Evolutionary conservation across 257 asterid species (phyloP).

Genomic region (Lycium barbarum): DNA sequence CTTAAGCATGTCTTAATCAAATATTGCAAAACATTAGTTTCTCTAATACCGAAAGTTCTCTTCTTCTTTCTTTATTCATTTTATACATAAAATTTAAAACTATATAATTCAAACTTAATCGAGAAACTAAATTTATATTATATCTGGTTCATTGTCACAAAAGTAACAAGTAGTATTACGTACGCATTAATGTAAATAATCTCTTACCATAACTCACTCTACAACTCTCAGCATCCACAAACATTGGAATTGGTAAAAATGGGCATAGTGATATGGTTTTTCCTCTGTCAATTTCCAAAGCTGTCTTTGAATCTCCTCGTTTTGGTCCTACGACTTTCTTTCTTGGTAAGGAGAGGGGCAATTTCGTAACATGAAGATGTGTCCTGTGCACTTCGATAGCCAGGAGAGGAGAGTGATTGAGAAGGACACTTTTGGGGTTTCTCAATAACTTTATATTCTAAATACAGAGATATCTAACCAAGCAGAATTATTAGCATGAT

Average conservation of each 20-base stretch:
- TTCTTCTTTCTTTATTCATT: too few relatives aligned
- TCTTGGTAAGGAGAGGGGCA: not conserved
- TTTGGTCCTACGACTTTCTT: not conserved
- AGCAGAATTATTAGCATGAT: slow-evolving; percentile 21
- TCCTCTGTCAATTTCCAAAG: slow-evolving; percentile 1
- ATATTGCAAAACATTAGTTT: too few relatives aligned
- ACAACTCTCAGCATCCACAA: not conserved
- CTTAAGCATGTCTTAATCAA: too few relatives aligned
- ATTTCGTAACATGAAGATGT: not conserved
- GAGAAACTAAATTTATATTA: too few relatives aligned
- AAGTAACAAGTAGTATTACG: not conserved
- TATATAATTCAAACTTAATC: too few relatives aligned
- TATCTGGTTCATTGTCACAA: not conserved
- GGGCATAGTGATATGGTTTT: not conserved
- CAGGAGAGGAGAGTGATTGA: not conserved
- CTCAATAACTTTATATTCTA: not conserved
- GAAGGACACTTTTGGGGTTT: not conserved
- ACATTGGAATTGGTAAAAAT: slow-evolving; percentile 20
- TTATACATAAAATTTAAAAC: too few relatives aligned
- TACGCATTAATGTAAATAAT: not conserved
- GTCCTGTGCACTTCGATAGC: not conserved
- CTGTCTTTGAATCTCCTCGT: slow-evolving; percentile 20
- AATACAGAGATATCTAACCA: not conserved
- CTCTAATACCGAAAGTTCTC: too few relatives aligned
- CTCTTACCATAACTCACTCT: not conserved